phyloP scores from a whole-genome alignment of 805 yeast species.

The Wickerhamiella nectarea region DNA sequence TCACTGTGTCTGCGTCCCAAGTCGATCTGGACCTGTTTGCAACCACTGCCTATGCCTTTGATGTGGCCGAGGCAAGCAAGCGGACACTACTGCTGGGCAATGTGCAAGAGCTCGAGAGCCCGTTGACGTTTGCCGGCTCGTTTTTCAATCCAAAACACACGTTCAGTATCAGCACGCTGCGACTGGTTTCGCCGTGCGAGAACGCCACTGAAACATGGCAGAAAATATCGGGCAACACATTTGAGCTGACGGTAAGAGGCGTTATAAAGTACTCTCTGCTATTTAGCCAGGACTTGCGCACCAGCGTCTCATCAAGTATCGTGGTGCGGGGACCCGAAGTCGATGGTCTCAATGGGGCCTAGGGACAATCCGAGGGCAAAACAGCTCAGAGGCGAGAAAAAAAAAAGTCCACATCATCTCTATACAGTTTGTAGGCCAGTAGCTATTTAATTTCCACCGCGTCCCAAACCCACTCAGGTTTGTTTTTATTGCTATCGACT shows the following conservation, averaged over 20 bases:
- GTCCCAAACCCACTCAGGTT: too few relatives aligned
- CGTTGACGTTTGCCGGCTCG: slow-evolving; percentile 64
- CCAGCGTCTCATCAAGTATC: slow-evolving; percentile 16
- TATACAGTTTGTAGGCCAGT: too few relatives aligned
- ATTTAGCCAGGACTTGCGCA: slow-evolving; percentile 27
- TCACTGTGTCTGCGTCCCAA: slow-evolving; percentile 46
- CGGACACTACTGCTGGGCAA: slow-evolving; percentile 71
- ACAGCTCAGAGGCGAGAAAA: too few relatives aligned
- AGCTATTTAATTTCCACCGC: too few relatives aligned
- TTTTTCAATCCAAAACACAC: slow-evolving; percentile 50
- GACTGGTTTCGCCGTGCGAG: slow-evolving; percentile 58
- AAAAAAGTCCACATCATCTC: too few relatives aligned
- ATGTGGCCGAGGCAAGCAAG: slow-evolving; percentile 22
- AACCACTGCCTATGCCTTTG: slow-evolving; percentile 20
- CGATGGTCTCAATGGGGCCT: too few relatives aligned
- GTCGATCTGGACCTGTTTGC: slow-evolving; percentile 77
- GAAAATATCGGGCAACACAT: slow-evolving; percentile 59
- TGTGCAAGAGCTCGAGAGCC: slow-evolving; percentile 50
- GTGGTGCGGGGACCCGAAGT: slow-evolving; percentile 2
- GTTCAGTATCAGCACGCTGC: slow-evolving; percentile 53
- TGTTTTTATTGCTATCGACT: too few relatives aligned
- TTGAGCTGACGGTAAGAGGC: slow-evolving; percentile 75
- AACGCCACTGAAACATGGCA: slow-evolving; percentile 44
- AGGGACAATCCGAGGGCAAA: too few relatives aligned
- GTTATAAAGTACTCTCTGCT: slow-evolving; percentile 66